Evolutionary conservation across 2,329 filamentous ascomycete species (phyloP).

Genomic region (Cyphellophora attinorum): DNA sequence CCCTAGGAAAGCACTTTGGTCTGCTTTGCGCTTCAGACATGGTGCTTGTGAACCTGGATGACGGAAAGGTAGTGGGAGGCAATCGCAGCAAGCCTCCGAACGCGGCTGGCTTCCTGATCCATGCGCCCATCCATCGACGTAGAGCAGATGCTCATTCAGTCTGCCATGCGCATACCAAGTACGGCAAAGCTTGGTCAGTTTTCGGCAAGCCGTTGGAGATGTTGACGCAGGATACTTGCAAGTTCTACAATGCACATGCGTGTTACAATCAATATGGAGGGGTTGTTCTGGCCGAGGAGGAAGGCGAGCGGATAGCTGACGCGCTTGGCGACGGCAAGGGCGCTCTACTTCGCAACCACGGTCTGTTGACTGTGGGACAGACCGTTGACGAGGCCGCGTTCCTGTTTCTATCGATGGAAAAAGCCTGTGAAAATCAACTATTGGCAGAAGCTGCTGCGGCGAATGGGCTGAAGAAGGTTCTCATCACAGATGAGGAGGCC

Average conservation of each 20-base stretch:
- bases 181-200: slow-evolving; percentile 58
- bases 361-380: slow-evolving; percentile 57
- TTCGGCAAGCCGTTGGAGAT: slow-evolving; percentile 60
- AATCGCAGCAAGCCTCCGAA: slow-evolving; percentile 53
- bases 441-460: slow-evolving; percentile 52
- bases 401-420: slow-evolving; percentile 58
- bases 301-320: slow-evolving; percentile 54
- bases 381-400: slow-evolving; percentile 70
- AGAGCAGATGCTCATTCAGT: slow-evolving; percentile 56
- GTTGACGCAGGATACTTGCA: slow-evolving; percentile 41
- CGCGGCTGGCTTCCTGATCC: slow-evolving; percentile 60
- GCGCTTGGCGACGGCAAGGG: slow-evolving; percentile 54
- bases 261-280: slow-evolving; percentile 58
- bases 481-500: slow-evolving; percentile 38
- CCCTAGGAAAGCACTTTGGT: slow-evolving; percentile 54
- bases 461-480: slow-evolving; percentile 42
- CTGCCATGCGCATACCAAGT: slow-evolving; percentile 58
- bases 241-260: slow-evolving; percentile 44
- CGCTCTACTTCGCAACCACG: slow-evolving; percentile 61
- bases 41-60: slow-evolving; percentile 55
- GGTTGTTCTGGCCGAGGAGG: slow-evolving; percentile 52
- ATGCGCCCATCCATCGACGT: slow-evolving; percentile 58
- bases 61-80: slow-evolving; percentile 57
- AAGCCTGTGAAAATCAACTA: slow-evolving; percentile 59
- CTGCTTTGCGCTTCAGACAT: slow-evolving; percentile 56